These are phyloP conservation scores for Colletotrichum somersetense DNA, from an alignment of 2,329 filamentous ascomycete genomes.

Conservation along the genomic window DNA sequence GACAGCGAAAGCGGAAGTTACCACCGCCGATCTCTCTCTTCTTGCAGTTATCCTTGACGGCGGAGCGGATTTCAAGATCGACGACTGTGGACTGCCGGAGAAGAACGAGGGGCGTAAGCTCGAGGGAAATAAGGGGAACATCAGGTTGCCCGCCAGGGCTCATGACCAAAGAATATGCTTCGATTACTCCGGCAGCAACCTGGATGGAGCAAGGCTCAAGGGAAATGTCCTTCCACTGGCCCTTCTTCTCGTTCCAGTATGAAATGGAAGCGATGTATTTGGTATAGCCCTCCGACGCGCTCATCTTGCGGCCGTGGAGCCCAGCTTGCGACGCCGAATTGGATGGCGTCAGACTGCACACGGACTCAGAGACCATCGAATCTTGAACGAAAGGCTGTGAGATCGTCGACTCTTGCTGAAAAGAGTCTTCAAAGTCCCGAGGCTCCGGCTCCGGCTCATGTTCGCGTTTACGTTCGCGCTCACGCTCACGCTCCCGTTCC, in stretches of 20 bases:
- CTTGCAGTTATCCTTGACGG: conserved; percentile 78
- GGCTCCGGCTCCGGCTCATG: conserved; percentile 35
- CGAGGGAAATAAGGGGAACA: conserved; percentile 74
- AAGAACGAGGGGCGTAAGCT: conserved; percentile 91
- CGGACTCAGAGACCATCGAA: conserved; percentile 61
- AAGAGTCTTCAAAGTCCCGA: conserved; percentile 7
- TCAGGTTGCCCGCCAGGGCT: conserved; percentile 43
- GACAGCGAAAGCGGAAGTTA: conserved; percentile 92
- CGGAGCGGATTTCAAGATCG: conserved; percentile 93
- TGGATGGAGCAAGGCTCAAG: conserved; percentile 66
- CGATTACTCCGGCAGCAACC: conserved; percentile 70
- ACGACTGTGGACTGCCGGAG: conserved; percentile 91
- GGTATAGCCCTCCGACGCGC: conserved; percentile 56
- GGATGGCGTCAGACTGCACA: conserved; percentile 79
- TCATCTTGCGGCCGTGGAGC: conserved; percentile 66
- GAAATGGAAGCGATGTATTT: conserved; percentile 69
- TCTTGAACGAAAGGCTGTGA: conserved; percentile 46
- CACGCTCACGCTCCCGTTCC: conserved; percentile 43
- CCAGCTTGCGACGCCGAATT: conserved; percentile 83
- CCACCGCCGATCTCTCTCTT: conserved; percentile 74
- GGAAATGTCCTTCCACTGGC: conserved; percentile 70
- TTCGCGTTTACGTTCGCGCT: conserved; percentile 42
- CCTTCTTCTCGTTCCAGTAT: conserved; percentile 71
- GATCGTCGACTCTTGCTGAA: conserved; percentile 52
- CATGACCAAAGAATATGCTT: conserved; percentile 63